Percentiles rank a stretch among this genome's conserved stretches.
Conservation (phyloP, 176 grass and related monocot species). For the Hsuehochloa calcarea region DNA sequence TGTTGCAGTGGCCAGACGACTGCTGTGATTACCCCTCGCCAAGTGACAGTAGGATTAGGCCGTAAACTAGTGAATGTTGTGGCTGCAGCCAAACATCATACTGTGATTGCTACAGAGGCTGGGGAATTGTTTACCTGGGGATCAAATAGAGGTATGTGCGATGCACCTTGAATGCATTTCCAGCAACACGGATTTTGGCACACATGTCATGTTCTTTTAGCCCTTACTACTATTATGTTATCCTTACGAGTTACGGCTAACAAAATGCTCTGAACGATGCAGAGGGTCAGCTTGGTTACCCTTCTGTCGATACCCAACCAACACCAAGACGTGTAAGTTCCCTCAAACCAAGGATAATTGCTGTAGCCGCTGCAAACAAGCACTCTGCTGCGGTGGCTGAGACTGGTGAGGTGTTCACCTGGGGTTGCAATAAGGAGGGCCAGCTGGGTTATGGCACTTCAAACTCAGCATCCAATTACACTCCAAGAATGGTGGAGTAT, state of each 20-base stretch:
- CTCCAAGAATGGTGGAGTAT: constrained; percentile 91
- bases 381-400: constrained; percentile 89
- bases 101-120: constrained; percentile 78
- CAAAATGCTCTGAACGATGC: constrained; percentile 28
- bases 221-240: constrained; percentile 16
- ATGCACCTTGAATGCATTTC: constrained; percentile 32
- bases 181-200: constrained; percentile 20
- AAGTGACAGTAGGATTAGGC: constrained; percentile 77
- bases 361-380: constrained; percentile 94
- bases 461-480: constrained; percentile 94
- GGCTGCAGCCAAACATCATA: constrained; percentile 97
- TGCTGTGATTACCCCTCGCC: constrained; percentile 95
- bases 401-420: constrained; percentile 87
- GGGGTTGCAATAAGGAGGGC: constrained; percentile 98
- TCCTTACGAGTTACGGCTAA: constrained; percentile 19
- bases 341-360: constrained; percentile 73
- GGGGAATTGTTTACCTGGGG: constrained; percentile 99
- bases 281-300: constrained; percentile 99
- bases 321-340: constrained; percentile 88
- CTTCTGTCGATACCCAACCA: constrained; percentile 94
- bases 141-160: constrained; percentile 90
- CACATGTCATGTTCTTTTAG: constrained; percentile 10
- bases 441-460: constrained; percentile 99
- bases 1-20: constrained; percentile 85
- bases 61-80: constrained; percentile 67